Evolutionary conservation across 2,329 filamentous ascomycete species (phyloP).

Genomic region (Fusarium sp.): DNA sequence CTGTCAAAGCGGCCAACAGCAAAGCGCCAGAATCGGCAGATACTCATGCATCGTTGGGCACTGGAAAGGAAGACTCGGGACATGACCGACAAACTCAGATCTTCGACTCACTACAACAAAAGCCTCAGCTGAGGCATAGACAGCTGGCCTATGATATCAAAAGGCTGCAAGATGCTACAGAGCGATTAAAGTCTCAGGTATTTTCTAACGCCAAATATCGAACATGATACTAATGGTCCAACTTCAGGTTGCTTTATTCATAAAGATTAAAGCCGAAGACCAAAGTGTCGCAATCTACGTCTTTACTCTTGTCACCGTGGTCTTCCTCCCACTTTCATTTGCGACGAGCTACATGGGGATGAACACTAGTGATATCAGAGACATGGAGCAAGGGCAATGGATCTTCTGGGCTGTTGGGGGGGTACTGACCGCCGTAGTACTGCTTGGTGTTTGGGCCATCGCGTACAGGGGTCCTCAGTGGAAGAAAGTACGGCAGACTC

Average conservation of each 20-base stretch:
- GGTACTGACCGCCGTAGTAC: rapidly evolving
- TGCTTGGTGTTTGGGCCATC: not conserved
- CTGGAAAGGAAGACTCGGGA: rapidly evolving
- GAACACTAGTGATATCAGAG: not conserved
- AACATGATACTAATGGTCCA: rapidly evolving
- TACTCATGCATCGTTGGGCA: too few relatives aligned
- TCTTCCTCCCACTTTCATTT: not conserved
- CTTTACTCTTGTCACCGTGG: not conserved
- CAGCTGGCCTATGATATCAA: not conserved
- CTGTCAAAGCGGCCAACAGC: rapidly evolving
- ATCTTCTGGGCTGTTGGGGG: not conserved
- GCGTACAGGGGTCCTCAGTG: not conserved
- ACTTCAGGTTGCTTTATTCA: not conserved
- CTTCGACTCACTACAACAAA: not conserved
- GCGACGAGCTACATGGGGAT: not conserved
- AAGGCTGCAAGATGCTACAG: not conserved
- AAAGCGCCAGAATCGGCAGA: not conserved
- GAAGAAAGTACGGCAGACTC: not conserved
- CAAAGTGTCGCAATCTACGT: not conserved
- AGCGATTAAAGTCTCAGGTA: not conserved
- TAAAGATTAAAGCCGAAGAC: not conserved
- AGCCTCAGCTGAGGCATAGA: not conserved
- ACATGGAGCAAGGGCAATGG: not conserved
- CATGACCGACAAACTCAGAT: not conserved
- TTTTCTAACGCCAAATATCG: rapidly evolving